Percentiles rank a stretch among this genome's conserved stretches.
phyloP scores from a whole-genome alignment of 75 land plant species.

The Chamaecyparis obtusa region DNA sequence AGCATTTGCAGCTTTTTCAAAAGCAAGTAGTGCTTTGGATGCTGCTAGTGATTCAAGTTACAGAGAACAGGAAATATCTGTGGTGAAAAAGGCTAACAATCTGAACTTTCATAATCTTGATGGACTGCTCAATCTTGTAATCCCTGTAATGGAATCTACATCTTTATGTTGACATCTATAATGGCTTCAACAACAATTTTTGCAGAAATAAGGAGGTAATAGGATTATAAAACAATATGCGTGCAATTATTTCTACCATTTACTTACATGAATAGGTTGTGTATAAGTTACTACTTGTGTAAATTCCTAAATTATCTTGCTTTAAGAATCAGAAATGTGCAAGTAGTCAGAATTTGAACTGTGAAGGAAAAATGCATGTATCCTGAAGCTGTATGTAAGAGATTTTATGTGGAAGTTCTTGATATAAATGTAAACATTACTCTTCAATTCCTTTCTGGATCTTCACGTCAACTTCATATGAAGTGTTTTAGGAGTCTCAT shows the following conservation, averaged over 20 bases:
- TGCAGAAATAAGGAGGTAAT: no score
- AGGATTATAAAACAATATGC: no score
- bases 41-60: background rate
- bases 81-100: background rate
- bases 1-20: background rate
- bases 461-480: background rate
- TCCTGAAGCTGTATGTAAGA: no score
- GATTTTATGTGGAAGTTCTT: background rate
- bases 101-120: background rate
- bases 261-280: no score
- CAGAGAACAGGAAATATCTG: background rate
- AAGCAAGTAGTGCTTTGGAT: background rate
- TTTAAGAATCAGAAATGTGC: no score
- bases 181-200: no score
- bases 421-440: no score
- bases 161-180: background rate
- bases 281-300: no score
- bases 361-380: no score
- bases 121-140: background rate
- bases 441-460: background rate
- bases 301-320: no score
- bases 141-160: background rate
- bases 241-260: no score
- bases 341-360: no score
- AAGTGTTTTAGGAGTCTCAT: background rate